Base-by-base conservation (phyloP, 2,329 filamentous ascomycete species). In the Gnomoniopsis sp. region DNA sequence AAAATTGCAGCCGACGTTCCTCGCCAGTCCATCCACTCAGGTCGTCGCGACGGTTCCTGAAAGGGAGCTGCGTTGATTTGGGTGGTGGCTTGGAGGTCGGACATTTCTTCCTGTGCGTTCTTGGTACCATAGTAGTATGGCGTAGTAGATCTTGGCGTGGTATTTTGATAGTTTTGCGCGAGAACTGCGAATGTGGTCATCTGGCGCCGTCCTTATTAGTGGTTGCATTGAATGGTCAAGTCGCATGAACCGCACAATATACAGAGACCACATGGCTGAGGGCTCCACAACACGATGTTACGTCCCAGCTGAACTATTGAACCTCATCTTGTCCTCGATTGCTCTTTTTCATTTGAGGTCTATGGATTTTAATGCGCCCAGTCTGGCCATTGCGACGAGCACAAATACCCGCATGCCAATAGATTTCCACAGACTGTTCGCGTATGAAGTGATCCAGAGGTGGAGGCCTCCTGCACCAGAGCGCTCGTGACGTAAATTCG, bases 1-100 rank as follows among this genome's bases (percentile, higher is more conserved):
- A 76, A 89, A 62, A 93, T 93, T 92, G 88, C 88, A 90, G 78
- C 74, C 79, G 75, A 79, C 77, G 80, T 75, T 77, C 72, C 76
- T 76, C 74, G 76, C 77, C 79, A 78, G 72, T 77, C 66, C 46
- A 66, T 67, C 69, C 68, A 69, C 65, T 69, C 71, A 72, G 70
- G 71, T 74, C 68, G 75, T 72, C 71, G 72, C 71, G 75, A 72
- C 74, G 71, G 72, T 56, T 49, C 17, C 53, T 50, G 49, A 12
- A 49, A 47, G 36, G 53, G 47, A 49, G 19, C 19, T 36, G 76
- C 66, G 66, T 43, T 49, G 53, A 67, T 65, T 66, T 68, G 61
- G 69, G 66, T 68, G 70, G 67, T 72, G 69, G 65, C 65, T 62
- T 57, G 65, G 72, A 72, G 73, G 73, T 71, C 70, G 76, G 75